A percentile compares a stretch with the other conserved stretches of the same genome.
Conservation (phyloP, 495 filamentous ascomycete species). For the Neurospora sp. region DNA sequence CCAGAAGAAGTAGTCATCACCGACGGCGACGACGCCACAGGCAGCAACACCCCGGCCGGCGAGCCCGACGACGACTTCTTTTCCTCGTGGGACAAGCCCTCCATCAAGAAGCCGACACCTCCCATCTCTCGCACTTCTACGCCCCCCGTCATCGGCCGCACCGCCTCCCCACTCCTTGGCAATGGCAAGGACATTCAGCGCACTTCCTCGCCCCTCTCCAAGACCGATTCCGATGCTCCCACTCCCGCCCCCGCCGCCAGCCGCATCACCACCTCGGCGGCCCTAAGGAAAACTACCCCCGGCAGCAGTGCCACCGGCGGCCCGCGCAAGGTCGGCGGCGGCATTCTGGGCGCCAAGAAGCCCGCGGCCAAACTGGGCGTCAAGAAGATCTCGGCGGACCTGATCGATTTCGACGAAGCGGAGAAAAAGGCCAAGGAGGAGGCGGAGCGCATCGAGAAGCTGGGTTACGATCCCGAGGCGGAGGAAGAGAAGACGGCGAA, state of each 20-base stretch:
- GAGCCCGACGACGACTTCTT: conserved; percentile 93
- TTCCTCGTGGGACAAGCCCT: conserved; percentile 95
- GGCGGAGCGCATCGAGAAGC: conserved; percentile 87
- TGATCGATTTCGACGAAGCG: conserved; percentile 90
- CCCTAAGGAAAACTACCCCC: conserved; percentile 60
- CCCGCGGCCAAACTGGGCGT: conserved; percentile 86
- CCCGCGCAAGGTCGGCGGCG: conserved; percentile 61
- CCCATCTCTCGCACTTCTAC: conserved; percentile 87
- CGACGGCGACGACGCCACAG: conserved; percentile 55
- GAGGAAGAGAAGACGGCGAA: conserved; percentile 50
- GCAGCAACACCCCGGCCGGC: conserved; percentile 61
- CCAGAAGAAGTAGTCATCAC: conserved; percentile 80
- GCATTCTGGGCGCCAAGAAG: conserved; percentile 79
- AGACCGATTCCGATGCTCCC: conserved; percentile 35
- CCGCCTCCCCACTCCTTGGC: conserved; percentile 79
- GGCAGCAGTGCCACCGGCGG: conserved; percentile 40
- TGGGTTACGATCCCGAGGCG: conserved; percentile 95
- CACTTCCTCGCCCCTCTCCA: conserved; percentile 70
- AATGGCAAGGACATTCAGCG: conserved; percentile 57
- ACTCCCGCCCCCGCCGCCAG: conserved; percentile 42
- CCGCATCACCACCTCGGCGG: conserved; percentile 62
- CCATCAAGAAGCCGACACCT: conserved; percentile 93
- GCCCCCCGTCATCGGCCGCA: conserved; percentile 74
- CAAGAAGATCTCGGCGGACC: conserved; percentile 71
- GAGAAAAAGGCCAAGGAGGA: conserved; percentile 97